phyloP scores from a whole-genome alignment of 495 filamentous ascomycete species.

The Baudoinia panamericana region DNA sequence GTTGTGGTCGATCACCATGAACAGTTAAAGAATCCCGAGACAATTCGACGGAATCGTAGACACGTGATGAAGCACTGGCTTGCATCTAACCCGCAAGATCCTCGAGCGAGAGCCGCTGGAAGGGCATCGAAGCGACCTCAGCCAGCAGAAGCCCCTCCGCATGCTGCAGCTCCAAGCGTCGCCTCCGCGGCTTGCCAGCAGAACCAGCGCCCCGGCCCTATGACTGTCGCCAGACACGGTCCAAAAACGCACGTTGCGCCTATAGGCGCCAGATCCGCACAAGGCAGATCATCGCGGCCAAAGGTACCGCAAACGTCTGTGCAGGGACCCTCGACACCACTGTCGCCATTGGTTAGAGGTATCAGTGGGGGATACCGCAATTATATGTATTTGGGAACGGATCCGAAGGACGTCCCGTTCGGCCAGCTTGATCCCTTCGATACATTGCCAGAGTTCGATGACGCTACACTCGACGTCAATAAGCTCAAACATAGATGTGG shows the following conservation, averaged over 20 bases:
- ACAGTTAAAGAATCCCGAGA: conserved; percentile 6
- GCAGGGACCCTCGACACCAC: not conserved
- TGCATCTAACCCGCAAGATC: too few species aligned
- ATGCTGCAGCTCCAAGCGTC: too few species aligned
- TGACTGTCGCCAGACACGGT: too few species aligned
- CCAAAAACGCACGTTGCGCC: too few species aligned
- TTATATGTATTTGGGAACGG: conserved; percentile 1
- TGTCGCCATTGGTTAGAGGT: conserved; percentile 2
- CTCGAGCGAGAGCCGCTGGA: too few species aligned
- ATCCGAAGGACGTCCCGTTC: conserved; percentile 1
- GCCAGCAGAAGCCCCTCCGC: too few species aligned
- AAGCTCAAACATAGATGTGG: conserved; percentile 9
- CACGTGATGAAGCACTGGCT: conserved; percentile 16
- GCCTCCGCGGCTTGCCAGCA: too few species aligned
- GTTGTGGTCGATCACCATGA: conserved; percentile 9
- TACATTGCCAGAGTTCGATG: conserved; percentile 2
- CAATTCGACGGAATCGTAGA: conserved; percentile 10
- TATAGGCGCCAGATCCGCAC: too few species aligned
- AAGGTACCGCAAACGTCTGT: too few species aligned
- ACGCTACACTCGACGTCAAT: conserved; percentile 1
- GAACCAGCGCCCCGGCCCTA: too few species aligned
- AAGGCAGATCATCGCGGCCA: too few species aligned
- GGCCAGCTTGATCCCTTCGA: conserved; percentile 6
- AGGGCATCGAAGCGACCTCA: too few species aligned
- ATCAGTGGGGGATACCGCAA: conserved; percentile 7